Conservation (phyloP, 176 grass and related monocot genomes). For the Bonia amplexicaulis region DNA sequence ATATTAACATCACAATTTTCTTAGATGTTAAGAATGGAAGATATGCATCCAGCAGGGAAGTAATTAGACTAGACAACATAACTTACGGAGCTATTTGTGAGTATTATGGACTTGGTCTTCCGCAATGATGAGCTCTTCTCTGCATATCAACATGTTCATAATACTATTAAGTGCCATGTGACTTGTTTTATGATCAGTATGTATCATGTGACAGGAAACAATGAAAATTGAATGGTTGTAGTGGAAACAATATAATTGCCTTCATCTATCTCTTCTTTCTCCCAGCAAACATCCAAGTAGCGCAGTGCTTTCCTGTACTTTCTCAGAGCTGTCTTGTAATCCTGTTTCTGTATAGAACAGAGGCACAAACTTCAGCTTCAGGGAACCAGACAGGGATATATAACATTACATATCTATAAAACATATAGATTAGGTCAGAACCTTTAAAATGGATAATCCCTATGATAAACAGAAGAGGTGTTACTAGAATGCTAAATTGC, state of each 20-base stretch:
- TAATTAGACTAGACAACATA: neutral
- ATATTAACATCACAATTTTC: conserved; percentile 3
- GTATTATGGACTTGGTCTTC: conserved; percentile 96
- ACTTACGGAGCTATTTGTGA: conserved; percentile 98
- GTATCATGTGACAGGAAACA: conserved; percentile 14
- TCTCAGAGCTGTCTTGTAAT: conserved; percentile 89
- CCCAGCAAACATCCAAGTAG: conserved; percentile 96
- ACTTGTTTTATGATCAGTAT: neutral
- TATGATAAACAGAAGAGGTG: neutral
- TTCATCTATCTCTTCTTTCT: conserved; percentile 99
- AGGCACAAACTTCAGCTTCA: conserved; percentile 13
- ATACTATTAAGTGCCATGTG: conserved; percentile 24
- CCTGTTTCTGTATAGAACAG: conserved; percentile 63
- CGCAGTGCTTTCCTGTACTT: conserved; percentile 95
- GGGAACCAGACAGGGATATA: conserved; percentile 4
- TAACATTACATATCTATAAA: neutral
- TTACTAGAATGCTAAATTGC: neutral
- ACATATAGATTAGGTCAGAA: neutral
- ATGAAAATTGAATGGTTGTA: neutral
- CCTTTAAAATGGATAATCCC: neutral
- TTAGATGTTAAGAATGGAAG: neutral
- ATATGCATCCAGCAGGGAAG: neutral
- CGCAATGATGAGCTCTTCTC: conserved; percentile 81
- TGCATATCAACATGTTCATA: conserved; percentile 38
- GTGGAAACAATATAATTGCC: conserved; percentile 34